A percentile compares a stretch with the other conserved stretches of the same genome.
These are phyloP conservation scores for Penicillium flavigenum DNA, from an alignment of 495 filamentous ascomycete species.

Conservation along the genomic window DNA sequence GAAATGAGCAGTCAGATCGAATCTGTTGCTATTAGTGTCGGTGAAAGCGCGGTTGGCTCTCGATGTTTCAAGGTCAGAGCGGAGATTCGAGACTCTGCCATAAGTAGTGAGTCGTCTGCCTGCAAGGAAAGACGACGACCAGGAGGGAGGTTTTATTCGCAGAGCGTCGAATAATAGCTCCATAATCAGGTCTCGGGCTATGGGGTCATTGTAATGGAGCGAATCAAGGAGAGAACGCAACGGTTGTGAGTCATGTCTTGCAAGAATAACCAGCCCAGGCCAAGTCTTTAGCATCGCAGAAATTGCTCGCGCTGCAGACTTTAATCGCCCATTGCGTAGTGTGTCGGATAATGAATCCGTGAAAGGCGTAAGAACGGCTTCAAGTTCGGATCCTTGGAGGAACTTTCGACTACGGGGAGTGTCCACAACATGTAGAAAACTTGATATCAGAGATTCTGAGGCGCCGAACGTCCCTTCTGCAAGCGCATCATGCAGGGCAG, in stretches of 20 bases:
- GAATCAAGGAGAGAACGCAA: conserved; percentile 78
- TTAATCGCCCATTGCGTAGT: conserved; percentile 68
- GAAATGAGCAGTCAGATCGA: conserved; percentile 89
- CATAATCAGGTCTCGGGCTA: conserved; percentile 67
- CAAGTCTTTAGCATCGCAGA: conserved; percentile 89
- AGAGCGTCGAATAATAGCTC: conserved; percentile 89
- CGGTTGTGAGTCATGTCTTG: conserved; percentile 79
- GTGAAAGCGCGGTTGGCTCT: conserved; percentile 39
- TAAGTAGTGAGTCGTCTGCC: conserved; percentile 92
- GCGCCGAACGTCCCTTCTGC: conserved; percentile 89
- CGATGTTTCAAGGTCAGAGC: conserved; percentile 55
- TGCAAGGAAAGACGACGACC: conserved; percentile 93
- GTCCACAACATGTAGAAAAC: conserved; percentile 87
- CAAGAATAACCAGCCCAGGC: conserved; percentile 80
- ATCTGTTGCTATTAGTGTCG: conserved; percentile 66
- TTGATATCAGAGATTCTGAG: conserved; percentile 77
- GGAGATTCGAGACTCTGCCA: conserved; percentile 86
- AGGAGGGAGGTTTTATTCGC: conserved; percentile 91
- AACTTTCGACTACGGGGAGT: conserved; percentile 75
- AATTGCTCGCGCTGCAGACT: conserved; percentile 82
- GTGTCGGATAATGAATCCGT: conserved; percentile 75
- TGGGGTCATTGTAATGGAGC: conserved; percentile 67
- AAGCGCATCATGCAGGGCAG: conserved; percentile 78
- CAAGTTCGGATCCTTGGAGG: conserved; percentile 75
- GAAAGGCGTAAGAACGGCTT: conserved; percentile 82